Evolutionary conservation across 2,329 filamentous ascomycete genomes (phyloP).

Genomic region (Xylariaceae sp.): DNA sequence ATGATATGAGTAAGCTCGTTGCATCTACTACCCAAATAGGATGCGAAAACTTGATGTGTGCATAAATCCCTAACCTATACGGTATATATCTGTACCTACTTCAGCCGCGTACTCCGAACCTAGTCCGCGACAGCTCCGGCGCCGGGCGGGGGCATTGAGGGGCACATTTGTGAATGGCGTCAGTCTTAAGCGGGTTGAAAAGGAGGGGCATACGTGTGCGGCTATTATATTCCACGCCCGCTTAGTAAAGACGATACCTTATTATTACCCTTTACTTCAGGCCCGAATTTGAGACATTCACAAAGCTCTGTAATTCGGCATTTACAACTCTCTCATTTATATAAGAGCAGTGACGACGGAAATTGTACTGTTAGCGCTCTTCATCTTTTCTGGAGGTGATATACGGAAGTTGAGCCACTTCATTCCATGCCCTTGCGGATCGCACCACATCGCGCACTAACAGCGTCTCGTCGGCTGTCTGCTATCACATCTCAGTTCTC

Average conservation of each 20-base stretch:
- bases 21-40: neutral
- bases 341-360: no score
- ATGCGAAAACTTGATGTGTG: no score
- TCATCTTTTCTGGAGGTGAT: neutral
- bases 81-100: neutral
- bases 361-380: no score
- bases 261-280: no score
- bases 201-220: constrained; percentile 8
- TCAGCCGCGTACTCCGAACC: constrained; percentile 5
- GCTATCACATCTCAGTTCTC: constrained; percentile 26
- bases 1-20: neutral
- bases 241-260: constrained; percentile 23
- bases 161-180: constrained; percentile 26
- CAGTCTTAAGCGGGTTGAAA: constrained; percentile 5
- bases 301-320: no score
- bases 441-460: constrained; percentile 28
- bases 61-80: no score
- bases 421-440: constrained; percentile 29
- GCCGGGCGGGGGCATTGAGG: constrained; percentile 24
- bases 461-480: constrained; percentile 25
- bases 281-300: no score
- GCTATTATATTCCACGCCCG: constrained; percentile 3
- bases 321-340: no score
- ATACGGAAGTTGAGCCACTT: neutral
- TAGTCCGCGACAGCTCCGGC: neutral